A percentile compares a stretch with the other conserved stretches of the same genome.
phyloP scores from a whole-genome alignment of 148 eudicot genomes.

The Camellia granthamiana region DNA sequence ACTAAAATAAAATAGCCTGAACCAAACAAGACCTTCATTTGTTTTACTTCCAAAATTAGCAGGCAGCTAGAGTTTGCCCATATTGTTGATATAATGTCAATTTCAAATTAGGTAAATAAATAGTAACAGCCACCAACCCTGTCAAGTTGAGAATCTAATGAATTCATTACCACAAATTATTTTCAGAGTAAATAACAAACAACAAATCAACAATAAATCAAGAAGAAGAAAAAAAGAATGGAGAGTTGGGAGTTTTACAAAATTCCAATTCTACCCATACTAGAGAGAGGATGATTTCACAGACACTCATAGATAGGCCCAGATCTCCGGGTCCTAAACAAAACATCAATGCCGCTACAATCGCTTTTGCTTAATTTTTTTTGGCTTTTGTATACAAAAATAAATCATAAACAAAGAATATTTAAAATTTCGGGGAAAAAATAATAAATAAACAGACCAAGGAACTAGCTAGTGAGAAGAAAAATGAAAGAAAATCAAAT shows the following conservation, averaged over 20 bases:
- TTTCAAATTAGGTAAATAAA: no score
- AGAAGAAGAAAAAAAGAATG: neutral
- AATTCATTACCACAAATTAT: neutral
- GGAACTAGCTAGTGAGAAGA: neutral
- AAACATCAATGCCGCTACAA: constrained; percentile 11
- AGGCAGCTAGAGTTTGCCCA: no score
- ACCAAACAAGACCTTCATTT: no score
- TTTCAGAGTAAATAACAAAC: neutral
- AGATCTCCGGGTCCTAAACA: constrained; percentile 29
- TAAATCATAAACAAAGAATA: constrained; percentile 14
- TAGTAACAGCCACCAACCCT: no score
- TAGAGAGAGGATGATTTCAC: constrained; percentile 39
- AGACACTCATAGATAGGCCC: constrained; percentile 59
- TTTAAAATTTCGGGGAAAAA: no score
- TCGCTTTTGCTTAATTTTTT: neutral
- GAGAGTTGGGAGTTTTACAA: constrained; percentile 16
- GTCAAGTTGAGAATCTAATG: neutral
- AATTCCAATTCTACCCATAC: constrained; percentile 43
- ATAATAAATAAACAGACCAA: no score
- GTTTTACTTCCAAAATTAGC: no score
- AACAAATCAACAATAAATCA: neutral
- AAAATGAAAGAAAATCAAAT: constrained; percentile 7
- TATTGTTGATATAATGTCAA: no score
- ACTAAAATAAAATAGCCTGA: no score
- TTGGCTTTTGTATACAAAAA: constrained; percentile 8